Evolutionary conservation across 2,329 filamentous ascomycete species (phyloP).

Genomic region (Aaosphaeria arxii): DNA sequence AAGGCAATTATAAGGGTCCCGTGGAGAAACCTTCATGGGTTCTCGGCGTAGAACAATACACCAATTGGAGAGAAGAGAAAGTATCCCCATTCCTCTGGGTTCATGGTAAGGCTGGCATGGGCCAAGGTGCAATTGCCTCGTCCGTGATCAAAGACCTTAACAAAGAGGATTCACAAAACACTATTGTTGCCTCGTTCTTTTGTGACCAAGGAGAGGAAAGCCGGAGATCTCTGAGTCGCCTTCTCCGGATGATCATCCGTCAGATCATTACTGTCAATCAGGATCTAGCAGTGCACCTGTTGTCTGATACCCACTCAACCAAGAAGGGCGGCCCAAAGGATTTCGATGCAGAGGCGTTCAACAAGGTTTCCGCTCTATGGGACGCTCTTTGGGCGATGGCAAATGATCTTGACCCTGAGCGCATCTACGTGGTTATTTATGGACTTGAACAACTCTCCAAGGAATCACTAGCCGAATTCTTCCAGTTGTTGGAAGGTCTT

Average conservation of each 20-base stretch:
- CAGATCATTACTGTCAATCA: constrained; percentile 16
- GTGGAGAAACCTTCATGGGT: constrained; percentile 13
- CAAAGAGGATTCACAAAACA: constrained; percentile 1
- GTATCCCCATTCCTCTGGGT: constrained; percentile 14
- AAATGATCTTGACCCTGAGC: constrained; percentile 4
- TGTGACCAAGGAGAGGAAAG: constrained; percentile 19
- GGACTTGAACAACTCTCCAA: constrained; percentile 17
- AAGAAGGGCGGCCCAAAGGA: constrained; percentile 13
- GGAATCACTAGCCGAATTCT: constrained; percentile 15
- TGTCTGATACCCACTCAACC: constrained; percentile 15
- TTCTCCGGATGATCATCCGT: constrained; percentile 15
- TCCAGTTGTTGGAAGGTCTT: constrained; percentile 2
- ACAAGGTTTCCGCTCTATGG: constrained; percentile 15
- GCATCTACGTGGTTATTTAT: constrained; percentile 16
- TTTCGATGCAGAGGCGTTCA: constrained; percentile 13
- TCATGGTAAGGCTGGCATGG: constrained; percentile 19
- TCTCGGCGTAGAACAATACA: constrained; percentile 9
- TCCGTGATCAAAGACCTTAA: constrained; percentile 15
- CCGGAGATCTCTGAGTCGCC: constrained; percentile 10
- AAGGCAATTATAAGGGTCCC: constrained; percentile 10
- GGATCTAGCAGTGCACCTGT: constrained; percentile 16
- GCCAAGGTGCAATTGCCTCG: constrained; percentile 15
- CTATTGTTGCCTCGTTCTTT: constrained; percentile 17
- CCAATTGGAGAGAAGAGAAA: constrained; percentile 9
- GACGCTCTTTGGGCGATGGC: constrained; percentile 15